A percentile compares a stretch with the other conserved stretches of the same genome.
phyloP scores from a whole-genome alignment of 208 protist species.

The Vickermania ingenoplastis region DNA sequence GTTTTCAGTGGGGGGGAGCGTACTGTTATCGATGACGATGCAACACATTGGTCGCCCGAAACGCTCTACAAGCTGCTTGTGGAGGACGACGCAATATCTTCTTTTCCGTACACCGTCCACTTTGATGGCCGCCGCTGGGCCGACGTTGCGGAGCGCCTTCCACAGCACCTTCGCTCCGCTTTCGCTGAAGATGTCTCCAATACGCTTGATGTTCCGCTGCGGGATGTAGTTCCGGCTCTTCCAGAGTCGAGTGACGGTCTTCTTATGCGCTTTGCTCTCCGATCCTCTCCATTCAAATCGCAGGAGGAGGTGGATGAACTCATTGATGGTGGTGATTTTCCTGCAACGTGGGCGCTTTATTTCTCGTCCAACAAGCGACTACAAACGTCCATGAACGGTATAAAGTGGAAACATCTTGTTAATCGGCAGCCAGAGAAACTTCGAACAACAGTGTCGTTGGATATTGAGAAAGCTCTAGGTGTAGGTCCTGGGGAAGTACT shows the following conservation, averaged over 20 bases:
- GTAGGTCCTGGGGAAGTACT: background rate
- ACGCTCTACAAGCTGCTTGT: background rate
- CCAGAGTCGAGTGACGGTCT: background rate
- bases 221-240: background rate
- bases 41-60: background rate
- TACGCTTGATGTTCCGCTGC: background rate
- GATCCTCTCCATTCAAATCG: background rate
- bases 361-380: background rate
- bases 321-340: background rate
- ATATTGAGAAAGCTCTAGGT: background rate
- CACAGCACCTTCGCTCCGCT: conserved; percentile 2
- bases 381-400: background rate
- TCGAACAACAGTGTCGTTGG: background rate
- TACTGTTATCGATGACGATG: background rate
- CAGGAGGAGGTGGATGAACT: background rate
- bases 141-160: background rate
- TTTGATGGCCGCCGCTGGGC: background rate
- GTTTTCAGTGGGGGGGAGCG: background rate
- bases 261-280: background rate
- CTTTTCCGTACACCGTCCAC: background rate
- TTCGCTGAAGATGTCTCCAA: conserved; percentile 1
- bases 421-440: background rate
- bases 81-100: background rate
- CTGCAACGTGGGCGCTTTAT: background rate
- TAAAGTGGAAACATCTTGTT: background rate